Conservation (phyloP, 2,329 filamentous ascomycete genomes). For the Xylaria sp. region DNA sequence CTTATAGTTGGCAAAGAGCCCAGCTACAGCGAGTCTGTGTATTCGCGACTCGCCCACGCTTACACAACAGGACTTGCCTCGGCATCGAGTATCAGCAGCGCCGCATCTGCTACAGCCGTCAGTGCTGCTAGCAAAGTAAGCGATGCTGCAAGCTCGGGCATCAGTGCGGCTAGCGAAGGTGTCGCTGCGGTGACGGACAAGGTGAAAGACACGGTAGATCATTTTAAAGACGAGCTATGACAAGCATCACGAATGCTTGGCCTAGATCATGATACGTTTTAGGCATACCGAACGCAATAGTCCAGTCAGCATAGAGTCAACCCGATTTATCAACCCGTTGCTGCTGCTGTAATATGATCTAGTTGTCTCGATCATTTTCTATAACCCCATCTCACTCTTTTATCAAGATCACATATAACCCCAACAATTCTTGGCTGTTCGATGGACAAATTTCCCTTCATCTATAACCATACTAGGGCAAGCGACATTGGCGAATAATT, state of each 20-base stretch:
- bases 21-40: conserved; percentile 82
- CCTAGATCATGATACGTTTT: neutral
- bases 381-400: conserved; percentile 34
- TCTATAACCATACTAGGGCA: neutral
- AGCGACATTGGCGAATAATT: neutral
- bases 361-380: conserved; percentile 11
- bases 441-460: neutral
- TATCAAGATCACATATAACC: conserved; percentile 41
- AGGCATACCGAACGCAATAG: neutral
- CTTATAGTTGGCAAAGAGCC: conserved; percentile 81
- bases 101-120: conserved; percentile 47
- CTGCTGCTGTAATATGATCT: neutral
- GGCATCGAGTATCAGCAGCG: conserved; percentile 56
- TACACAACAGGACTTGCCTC: conserved; percentile 75
- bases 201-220: conserved; percentile 44
- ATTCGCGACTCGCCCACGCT: conserved; percentile 74
- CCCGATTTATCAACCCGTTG: conserved; percentile 1
- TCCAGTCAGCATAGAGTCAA: neutral
- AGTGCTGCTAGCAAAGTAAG: conserved; percentile 44
- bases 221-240: conserved; percentile 37
- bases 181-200: conserved; percentile 37
- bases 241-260: neutral
- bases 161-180: conserved; percentile 37
- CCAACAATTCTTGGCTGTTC: conserved; percentile 2
- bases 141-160: conserved; percentile 40